A percentile compares a stretch with the other conserved stretches of the same genome.
Conservation (phyloP, 2,329 filamentous ascomycete species). For the Parastagonospora nodorum region DNA sequence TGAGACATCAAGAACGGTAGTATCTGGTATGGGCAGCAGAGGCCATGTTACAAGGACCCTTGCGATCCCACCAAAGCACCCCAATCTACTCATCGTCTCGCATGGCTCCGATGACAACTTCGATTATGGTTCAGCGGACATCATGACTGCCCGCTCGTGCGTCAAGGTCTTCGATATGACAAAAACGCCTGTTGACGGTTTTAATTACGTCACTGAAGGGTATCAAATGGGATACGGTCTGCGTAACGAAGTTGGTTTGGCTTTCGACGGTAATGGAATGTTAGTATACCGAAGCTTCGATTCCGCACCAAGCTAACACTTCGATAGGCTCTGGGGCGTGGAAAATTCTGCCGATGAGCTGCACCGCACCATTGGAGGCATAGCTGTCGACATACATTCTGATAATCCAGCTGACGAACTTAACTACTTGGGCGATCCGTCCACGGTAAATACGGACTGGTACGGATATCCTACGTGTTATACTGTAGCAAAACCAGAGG, state of each 20-base stretch:
- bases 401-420: slow-evolving; percentile 76
- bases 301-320: background rate
- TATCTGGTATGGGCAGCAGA: slow-evolving; percentile 33
- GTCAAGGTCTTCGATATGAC: slow-evolving; percentile 64
- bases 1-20: slow-evolving; percentile 16
- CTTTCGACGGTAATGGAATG: slow-evolving; percentile 49
- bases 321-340: slow-evolving; percentile 52
- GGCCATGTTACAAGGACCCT: slow-evolving; percentile 37
- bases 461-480: slow-evolving; percentile 74
- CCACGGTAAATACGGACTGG: slow-evolving; percentile 54
- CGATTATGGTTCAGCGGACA: slow-evolving; percentile 58
- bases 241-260: slow-evolving; percentile 71
- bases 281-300: slow-evolving; percentile 51
- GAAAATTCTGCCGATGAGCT: slow-evolving; percentile 72
- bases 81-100: slow-evolving; percentile 64
- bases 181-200: slow-evolving; percentile 27
- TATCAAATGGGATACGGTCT: slow-evolving; percentile 66
- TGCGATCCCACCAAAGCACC: slow-evolving; percentile 29
- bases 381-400: slow-evolving; percentile 63
- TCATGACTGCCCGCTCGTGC: slow-evolving; percentile 63
- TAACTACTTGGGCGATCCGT: slow-evolving; percentile 67
- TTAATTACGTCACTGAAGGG: slow-evolving; percentile 57
- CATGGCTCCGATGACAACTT: slow-evolving; percentile 68
- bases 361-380: slow-evolving; percentile 53
- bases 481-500: slow-evolving; percentile 58